Percentiles rank a stretch among this genome's conserved stretches.
phyloP scores from a whole-genome alignment of 257 asterid species.

The Solanum lignicaule region DNA sequence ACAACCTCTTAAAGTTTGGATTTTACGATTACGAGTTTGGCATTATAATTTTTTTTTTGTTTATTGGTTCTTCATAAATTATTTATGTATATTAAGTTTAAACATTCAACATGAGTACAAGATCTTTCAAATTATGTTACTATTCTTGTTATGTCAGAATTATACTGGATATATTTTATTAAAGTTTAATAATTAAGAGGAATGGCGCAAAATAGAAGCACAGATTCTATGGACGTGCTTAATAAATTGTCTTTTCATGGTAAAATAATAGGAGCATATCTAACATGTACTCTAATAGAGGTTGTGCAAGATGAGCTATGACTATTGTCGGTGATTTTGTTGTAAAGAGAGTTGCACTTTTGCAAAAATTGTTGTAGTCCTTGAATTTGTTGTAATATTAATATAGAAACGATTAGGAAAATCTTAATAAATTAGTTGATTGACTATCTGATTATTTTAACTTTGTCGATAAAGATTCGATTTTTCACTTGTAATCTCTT shows the following conservation, averaged over 20 bases:
- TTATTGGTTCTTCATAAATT: not conserved
- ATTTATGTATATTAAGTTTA: too few species aligned
- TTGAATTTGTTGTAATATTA: not conserved
- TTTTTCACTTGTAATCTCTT: too few species aligned
- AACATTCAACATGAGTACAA: not conserved
- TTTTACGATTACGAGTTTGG: not conserved
- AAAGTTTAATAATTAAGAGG: not conserved
- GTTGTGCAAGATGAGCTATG: not conserved
- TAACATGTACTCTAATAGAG: too few species aligned
- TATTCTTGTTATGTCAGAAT: not conserved
- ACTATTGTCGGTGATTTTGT: not conserved
- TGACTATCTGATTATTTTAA: not conserved
- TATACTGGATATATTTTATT: too few species aligned
- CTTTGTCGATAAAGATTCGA: not conserved
- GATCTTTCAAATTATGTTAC: not conserved
- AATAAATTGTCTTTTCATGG: too few species aligned
- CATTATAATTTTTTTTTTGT: not conserved
- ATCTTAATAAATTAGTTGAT: too few species aligned
- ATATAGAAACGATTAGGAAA: not conserved
- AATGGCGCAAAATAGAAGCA: not conserved
- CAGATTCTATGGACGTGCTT: not conserved
- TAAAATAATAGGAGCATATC: too few species aligned
- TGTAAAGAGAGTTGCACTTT: not conserved
- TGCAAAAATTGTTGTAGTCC: too few species aligned
- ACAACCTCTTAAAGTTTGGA: not conserved